These are phyloP conservation scores for Trifolium fragiferum DNA, from an alignment of 306 rosid species.

Conservation along the genomic window DNA sequence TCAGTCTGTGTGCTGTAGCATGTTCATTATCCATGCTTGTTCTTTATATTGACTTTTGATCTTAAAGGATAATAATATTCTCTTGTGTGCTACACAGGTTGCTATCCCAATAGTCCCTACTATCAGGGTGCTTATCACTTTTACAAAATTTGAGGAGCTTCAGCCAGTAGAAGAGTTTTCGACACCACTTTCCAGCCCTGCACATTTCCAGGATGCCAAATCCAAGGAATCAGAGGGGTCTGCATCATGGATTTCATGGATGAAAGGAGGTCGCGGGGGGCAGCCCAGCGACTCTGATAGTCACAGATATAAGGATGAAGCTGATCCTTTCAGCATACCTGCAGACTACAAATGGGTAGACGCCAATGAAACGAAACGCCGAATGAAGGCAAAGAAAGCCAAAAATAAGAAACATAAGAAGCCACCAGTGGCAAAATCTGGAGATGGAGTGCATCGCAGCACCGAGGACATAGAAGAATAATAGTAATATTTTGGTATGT, in stretches of 20 bases:
- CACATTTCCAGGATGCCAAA: constrained; percentile 92
- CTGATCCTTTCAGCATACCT: constrained; percentile 92
- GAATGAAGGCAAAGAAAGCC: constrained; percentile 93
- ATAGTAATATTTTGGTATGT: constrained; percentile 19
- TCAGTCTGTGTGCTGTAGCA: background rate
- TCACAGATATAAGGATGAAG: constrained; percentile 81
- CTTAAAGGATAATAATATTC: constrained; percentile 29
- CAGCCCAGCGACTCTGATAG: constrained; percentile 90
- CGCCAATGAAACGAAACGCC: constrained; percentile 92
- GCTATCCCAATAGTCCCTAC: constrained; percentile 98
- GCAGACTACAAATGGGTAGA: constrained; percentile 94
- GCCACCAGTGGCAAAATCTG: constrained; percentile 59
- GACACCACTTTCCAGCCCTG: constrained; percentile 97
- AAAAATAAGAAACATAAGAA: constrained; percentile 82
- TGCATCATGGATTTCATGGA: constrained; percentile 95
- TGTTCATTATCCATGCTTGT: constrained; percentile 14
- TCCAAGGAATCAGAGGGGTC: constrained; percentile 89
- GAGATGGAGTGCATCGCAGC: constrained; percentile 65
- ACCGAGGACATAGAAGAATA: constrained; percentile 74
- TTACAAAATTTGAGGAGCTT: constrained; percentile 98
- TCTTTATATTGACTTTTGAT: constrained; percentile 26
- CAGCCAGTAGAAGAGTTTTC: constrained; percentile 95
- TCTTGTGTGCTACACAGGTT: constrained; percentile 59
- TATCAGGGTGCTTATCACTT: constrained; percentile 88
- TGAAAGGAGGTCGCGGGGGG: constrained; percentile 90